Evolutionary conservation across 352 stramenopile species (phyloP).

Genomic region (Globisporangium paddicum): DNA sequence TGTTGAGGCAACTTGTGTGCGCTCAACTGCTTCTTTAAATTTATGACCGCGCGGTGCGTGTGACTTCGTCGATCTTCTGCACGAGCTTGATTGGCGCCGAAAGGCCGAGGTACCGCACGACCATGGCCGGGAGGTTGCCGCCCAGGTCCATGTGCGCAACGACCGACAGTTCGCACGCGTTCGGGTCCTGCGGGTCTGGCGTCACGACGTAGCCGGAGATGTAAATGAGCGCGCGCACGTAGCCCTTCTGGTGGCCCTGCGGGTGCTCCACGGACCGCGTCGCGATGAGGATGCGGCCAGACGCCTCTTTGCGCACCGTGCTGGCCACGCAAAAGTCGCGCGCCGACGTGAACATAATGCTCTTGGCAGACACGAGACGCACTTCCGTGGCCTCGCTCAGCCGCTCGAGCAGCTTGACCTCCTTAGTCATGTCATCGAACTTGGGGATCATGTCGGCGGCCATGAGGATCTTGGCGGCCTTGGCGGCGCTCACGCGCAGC

Average conservation of each 20-base stretch:
- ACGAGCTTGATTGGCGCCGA: slow-evolving; percentile 81
- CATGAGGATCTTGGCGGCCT: slow-evolving; percentile 46
- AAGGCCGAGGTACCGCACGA: slow-evolving; percentile 71
- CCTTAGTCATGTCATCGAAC: slow-evolving; percentile 81
- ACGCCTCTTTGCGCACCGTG: slow-evolving; percentile 40
- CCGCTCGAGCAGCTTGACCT: slow-evolving; percentile 56
- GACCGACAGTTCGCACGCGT: slow-evolving; percentile 61
- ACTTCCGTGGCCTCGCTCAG: slow-evolving; percentile 61
- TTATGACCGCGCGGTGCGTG: slow-evolving; percentile 10
- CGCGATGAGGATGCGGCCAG: slow-evolving; percentile 58
- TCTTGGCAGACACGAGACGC: slow-evolving; percentile 52
- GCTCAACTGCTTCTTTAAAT: too few species aligned
- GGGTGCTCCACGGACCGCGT: slow-evolving; percentile 66
- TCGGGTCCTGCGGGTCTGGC: slow-evolving; percentile 49
- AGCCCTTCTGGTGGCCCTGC: slow-evolving; percentile 40
- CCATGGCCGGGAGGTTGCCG: slow-evolving; percentile 58
- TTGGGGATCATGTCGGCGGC: slow-evolving; percentile 57
- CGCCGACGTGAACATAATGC: slow-evolving; percentile 71
- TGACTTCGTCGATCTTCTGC: slow-evolving; percentile 62
- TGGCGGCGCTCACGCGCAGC: slow-evolving; percentile 48
- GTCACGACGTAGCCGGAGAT: slow-evolving; percentile 75
- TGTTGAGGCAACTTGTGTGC: too few species aligned
- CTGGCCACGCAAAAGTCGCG: slow-evolving; percentile 73
- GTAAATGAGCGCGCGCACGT: slow-evolving; percentile 34
- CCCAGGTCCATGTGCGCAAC: slow-evolving; percentile 79